A percentile compares a stretch with the other conserved stretches of the same genome.
These are phyloP conservation scores for Xerocomellus intermedius DNA, from an alignment of 768 basidiomycete species.

Conservation along the genomic window DNA sequence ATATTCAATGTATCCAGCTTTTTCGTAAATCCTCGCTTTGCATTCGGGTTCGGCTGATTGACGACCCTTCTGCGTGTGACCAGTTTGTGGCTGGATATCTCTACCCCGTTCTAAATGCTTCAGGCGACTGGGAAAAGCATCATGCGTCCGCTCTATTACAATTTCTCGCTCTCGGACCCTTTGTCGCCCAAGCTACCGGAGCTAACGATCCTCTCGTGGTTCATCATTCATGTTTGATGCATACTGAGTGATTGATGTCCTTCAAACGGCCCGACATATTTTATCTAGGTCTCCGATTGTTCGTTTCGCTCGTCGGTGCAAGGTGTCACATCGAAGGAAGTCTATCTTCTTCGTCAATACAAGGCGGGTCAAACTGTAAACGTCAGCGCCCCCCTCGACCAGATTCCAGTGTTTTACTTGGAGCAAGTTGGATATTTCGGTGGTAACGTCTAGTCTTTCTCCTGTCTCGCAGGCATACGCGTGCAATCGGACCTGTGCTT, in stretches of 20 bases:
- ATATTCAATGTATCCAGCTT: neutral
- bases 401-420: conserved; percentile 37
- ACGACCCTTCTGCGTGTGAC: neutral
- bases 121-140: conserved; percentile 33
- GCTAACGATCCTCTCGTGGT: conserved; percentile 28
- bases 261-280: neutral
- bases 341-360: neutral
- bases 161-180: conserved; percentile 32
- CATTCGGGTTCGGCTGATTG: neutral
- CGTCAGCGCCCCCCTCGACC: conserved; percentile 17
- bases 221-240: conserved; percentile 36
- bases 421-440: conserved; percentile 30
- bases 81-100: neutral
- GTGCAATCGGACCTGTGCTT: neutral
- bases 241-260: neutral
- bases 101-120: conserved; percentile 19
- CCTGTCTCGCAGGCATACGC: neutral
- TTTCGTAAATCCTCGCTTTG: neutral
- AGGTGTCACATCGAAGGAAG: conserved; percentile 24
- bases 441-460: conserved; percentile 17
- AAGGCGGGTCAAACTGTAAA: conserved; percentile 5
- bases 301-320: conserved; percentile 35
- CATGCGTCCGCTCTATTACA: conserved; percentile 35
- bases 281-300: conserved; percentile 30
- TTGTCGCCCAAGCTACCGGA: conserved; percentile 23